Conservation (phyloP, 306 rosid genomes). For the Quercus rubra region DNA sequence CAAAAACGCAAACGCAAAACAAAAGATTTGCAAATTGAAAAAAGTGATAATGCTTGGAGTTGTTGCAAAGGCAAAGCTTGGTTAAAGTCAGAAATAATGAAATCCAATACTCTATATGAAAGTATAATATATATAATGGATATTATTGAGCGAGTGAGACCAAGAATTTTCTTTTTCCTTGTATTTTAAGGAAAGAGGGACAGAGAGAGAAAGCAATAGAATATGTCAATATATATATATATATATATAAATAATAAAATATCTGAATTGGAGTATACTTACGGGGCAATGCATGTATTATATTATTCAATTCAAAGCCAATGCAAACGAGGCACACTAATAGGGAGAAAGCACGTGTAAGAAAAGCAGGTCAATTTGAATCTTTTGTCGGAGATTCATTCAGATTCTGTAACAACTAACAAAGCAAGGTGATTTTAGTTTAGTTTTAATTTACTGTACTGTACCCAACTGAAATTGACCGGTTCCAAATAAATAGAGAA, state of each 20-base stretch:
- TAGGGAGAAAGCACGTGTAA: not conserved
- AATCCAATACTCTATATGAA: not conserved
- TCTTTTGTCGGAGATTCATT: conserved; percentile 3
- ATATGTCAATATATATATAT: not conserved
- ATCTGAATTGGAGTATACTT: not conserved
- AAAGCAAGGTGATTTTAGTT: no score
- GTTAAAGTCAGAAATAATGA: not conserved
- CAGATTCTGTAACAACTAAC: conserved; percentile 16
- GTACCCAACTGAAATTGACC: no score
- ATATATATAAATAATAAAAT: not conserved
- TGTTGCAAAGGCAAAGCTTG: not conserved
- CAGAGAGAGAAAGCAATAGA: not conserved
- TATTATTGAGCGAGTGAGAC: not conserved
- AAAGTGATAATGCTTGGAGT: not conserved
- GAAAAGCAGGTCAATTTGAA: not conserved
- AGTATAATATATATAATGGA: not conserved
- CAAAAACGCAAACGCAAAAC: not conserved
- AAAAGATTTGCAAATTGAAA: not conserved
- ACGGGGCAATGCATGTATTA: not conserved
- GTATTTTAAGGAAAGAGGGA: not conserved
- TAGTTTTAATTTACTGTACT: no score
- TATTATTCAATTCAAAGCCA: not conserved
- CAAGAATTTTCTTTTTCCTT: not conserved
- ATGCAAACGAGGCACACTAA: not conserved
- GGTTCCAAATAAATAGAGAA: no score